Percentiles rank a stretch among this genome's conserved stretches.
phyloP scores from a whole-genome alignment of 805 yeast species.

The Monosporozyma solicola region DNA sequence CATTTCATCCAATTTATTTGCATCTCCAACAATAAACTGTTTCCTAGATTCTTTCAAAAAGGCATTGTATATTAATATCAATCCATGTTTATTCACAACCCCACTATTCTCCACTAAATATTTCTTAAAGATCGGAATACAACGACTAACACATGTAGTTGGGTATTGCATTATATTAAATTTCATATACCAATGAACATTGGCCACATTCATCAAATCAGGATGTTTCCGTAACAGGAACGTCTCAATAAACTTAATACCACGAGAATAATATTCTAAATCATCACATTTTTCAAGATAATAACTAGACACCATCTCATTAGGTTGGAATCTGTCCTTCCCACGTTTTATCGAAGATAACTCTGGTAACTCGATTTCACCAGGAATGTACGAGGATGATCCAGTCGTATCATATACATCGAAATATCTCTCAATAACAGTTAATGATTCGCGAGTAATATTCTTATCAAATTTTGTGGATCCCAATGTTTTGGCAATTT shows the following conservation, averaged over 20 bases:
- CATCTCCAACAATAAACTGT: conserved; percentile 7
- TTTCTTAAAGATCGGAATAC: conserved; percentile 9
- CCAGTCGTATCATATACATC: conserved; percentile 3
- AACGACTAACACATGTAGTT: conserved; percentile 11
- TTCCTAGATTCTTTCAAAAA: conserved; percentile 20
- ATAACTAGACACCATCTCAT: conserved; percentile 14
- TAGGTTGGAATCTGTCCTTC: conserved; percentile 8
- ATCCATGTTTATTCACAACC: conserved; percentile 9
- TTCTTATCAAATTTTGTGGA: conserved; percentile 7
- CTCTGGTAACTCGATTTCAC: conserved; percentile 6
- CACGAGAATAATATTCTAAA: conserved; percentile 12
- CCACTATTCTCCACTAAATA: conserved; percentile 8
- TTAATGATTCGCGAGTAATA: conserved; percentile 4
- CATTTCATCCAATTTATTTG: conserved; percentile 6
- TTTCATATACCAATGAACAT: conserved; percentile 13
- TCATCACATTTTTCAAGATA: conserved; percentile 13
- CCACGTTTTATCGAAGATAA: conserved; percentile 12
- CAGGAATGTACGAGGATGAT: background rate
- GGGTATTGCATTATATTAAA: conserved; percentile 10
- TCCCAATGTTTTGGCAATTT: conserved; percentile 9
- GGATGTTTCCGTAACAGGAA: conserved; percentile 1
- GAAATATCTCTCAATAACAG: conserved; percentile 14
- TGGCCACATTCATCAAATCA: conserved; percentile 14
- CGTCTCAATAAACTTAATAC: conserved; percentile 11
- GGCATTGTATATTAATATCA: conserved; percentile 19